phyloP scores from a whole-genome alignment of 2,329 filamentous ascomycete species.

The Pseudocercospora eumusae region DNA sequence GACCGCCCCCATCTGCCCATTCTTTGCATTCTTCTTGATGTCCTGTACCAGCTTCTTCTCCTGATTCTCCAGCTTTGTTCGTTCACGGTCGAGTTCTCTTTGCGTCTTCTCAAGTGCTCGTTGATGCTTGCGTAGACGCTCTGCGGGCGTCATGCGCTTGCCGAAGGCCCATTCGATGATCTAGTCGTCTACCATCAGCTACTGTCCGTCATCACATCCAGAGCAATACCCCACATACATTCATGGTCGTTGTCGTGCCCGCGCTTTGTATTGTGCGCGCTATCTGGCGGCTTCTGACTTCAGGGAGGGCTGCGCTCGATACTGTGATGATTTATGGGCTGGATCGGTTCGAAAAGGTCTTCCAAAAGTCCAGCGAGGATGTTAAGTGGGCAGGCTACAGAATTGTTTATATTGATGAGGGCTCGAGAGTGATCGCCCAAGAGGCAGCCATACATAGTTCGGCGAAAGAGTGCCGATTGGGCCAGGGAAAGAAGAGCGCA shows the following conservation, averaged over 20 bases:
- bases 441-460: not conserved
- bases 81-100: conserved; percentile 89
- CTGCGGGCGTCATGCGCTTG: conserved; percentile 96
- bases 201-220: not conserved
- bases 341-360: not conserved
- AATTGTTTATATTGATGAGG: not conserved
- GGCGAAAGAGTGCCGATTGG: not conserved
- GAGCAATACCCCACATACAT: conserved; percentile 48
- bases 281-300: not conserved
- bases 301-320: not conserved
- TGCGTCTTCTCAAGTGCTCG: conserved; percentile 96
- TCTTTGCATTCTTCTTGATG: conserved; percentile 98
- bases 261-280: conserved; percentile 4
- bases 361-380: not conserved
- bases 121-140: conserved; percentile 90
- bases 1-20: conserved; percentile 96
- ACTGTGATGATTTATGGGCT: not conserved
- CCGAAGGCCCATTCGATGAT: conserved; percentile 99
- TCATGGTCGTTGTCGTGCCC: conserved; percentile 50
- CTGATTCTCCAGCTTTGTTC: conserved; percentile 95
- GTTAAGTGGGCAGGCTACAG: conserved; percentile 1
- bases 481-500: not conserved
- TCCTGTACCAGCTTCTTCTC: conserved; percentile 95
- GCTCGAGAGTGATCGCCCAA: not conserved
- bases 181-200: conserved; percentile 48